Evolutionary conservation across 192 early-diverging fungal species (phyloP), one percentile per base, ranked within the genome.

Genomic region (Linderina pennispora): DNA sequence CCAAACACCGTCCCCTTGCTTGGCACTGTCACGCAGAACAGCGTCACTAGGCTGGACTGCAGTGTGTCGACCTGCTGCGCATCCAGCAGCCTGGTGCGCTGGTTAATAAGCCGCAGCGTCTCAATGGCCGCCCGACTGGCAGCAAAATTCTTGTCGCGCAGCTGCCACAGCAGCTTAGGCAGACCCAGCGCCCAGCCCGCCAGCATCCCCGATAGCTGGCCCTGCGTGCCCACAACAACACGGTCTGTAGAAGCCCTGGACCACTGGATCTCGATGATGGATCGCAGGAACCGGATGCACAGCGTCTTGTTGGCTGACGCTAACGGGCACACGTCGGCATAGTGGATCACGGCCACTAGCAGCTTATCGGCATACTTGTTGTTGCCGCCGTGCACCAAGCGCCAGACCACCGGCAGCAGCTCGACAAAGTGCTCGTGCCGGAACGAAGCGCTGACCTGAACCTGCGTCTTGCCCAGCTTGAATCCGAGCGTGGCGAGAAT

Each of bases 161-260:
- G 62, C 58, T 61, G 69, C 69, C 69, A 73, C 34, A 73, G 45
- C 26, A 73, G 47, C 58, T 61, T 55, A 16, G 69, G 69, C 19
- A 73, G 69, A 5, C 47, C 51, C 20, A 53, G 45, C 28, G 53
- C 61, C 69, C 69, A 73, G 20, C 13, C 23, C 8, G 53, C 32
- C 22, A 49, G 28, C 49, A 53, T 23, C 4, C 19, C 46, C 6
- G 35, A 25, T 22, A 58, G 36, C 19, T 45, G 50, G 24, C 28
- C 13, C 43, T 23, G 24, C n/a, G 48, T 42, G 15, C 53, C 26
- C 18, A 48, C 43, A 19, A 56, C 35, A n/a, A 50, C 39, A 9
- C 28, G 23, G 16, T 17, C 32, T 1, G 26, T 38, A 4, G 54
- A 54, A 13, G 37, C 28, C 3, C 54, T 53, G 5, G 57, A 39